Evolutionary conservation across 306 rosid species (phyloP).

Genomic region (Coriaria nepalensis): DNA sequence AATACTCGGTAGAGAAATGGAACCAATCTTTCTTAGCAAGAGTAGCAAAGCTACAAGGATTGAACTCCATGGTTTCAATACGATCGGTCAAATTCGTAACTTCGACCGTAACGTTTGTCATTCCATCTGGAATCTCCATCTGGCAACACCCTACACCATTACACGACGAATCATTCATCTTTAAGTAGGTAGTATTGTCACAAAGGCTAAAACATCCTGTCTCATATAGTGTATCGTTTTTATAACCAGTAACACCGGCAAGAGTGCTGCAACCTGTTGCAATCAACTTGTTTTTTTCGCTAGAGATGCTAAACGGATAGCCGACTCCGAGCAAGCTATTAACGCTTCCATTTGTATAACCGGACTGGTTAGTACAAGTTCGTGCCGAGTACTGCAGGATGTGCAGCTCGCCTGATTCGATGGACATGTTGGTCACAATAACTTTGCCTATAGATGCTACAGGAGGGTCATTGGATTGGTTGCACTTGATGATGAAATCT

Average conservation of each 20-base stretch:
- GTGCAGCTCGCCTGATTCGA: slow-evolving; percentile 4
- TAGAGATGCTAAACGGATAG: slow-evolving; percentile 11
- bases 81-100: accelerated
- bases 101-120: accelerated
- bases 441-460: too few species aligned
- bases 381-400: background rate
- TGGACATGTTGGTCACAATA: slow-evolving; percentile 10
- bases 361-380: background rate
- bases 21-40: slow-evolving; percentile 9
- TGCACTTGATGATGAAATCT: too few species aligned
- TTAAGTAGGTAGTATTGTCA: background rate
- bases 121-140: slow-evolving; percentile 7
- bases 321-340: background rate
- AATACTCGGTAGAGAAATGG: background rate
- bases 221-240: background rate
- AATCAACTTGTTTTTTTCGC: slow-evolving; percentile 9
- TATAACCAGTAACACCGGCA: accelerated
- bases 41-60: slow-evolving; percentile 20
- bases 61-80: background rate
- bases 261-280: slow-evolving; percentile 23
- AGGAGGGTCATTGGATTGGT: too few species aligned
- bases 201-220: slow-evolving; percentile 23
- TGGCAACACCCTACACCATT: slow-evolving; percentile 31
- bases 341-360: accelerated
- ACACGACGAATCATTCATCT: slow-evolving; percentile 10